Evolutionary conservation across 805 yeast genomes (phyloP).

Genomic region (Metschnikowia lochheadii): DNA sequence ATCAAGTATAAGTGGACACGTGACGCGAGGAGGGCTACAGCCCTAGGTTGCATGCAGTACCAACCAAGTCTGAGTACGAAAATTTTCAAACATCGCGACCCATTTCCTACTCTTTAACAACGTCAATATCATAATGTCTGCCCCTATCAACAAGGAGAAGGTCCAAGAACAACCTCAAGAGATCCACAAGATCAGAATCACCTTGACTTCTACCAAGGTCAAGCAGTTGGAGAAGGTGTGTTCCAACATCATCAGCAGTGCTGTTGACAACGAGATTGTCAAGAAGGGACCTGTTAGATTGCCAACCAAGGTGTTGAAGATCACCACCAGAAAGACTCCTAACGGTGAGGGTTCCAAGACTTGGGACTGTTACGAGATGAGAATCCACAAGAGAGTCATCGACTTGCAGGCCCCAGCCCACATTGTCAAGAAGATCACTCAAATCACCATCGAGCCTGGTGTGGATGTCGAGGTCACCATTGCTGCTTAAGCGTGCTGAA

Average conservation of each 20-base stretch:
- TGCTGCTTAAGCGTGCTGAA: conserved; percentile 58
- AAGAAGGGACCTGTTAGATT: conserved; percentile 99
- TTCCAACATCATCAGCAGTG: conserved; percentile 82
- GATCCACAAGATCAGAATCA: conserved; percentile 97
- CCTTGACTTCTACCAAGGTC: conserved; percentile 98
- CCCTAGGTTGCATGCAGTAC: conserved; percentile 9
- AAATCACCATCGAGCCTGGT: conserved; percentile 98
- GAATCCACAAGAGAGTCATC: conserved; percentile 99
- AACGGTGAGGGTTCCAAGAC: conserved; percentile 99
- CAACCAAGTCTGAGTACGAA: conserved; percentile 4
- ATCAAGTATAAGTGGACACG: background rate
- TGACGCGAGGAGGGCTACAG: conserved; percentile 7
- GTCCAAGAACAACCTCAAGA: conserved; percentile 78
- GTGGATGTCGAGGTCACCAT: conserved; percentile 94
- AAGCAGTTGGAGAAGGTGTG: conserved; percentile 97
- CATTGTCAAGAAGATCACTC: conserved; percentile 91
- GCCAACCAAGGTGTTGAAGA: conserved; percentile 97
- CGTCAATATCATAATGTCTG: conserved; percentile 58
- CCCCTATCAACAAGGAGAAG: conserved; percentile 76
- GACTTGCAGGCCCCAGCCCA: conserved; percentile 96
- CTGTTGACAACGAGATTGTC: conserved; percentile 73
- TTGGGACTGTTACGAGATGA: conserved; percentile 99
- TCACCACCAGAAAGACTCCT: conserved; percentile 99
- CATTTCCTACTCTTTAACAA: conserved; percentile 24
- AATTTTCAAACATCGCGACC: conserved; percentile 13